Conservation (phyloP, 805 yeast genomes). For the Jamesozyma lodderae region DNA sequence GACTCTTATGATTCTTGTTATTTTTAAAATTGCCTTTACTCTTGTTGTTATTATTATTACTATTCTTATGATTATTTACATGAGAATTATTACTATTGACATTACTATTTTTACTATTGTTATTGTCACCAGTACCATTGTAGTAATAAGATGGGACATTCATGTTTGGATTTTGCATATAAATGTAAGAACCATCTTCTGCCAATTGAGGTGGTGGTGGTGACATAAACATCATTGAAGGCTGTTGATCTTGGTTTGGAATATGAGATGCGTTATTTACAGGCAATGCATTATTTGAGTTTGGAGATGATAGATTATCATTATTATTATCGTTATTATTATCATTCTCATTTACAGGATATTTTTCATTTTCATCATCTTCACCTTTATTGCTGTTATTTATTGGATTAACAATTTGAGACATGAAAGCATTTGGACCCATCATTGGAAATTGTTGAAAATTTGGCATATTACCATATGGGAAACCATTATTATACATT, state of each 20-base stretch:
- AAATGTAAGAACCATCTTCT: conserved; percentile 2
- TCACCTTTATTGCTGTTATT: conserved; percentile 3
- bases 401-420: conserved; percentile 6
- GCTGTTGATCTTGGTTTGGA: conserved; percentile 2
- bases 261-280: conserved; percentile 6
- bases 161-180: conserved; percentile 2
- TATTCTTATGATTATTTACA: conserved; percentile 4
- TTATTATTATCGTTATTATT: neutral
- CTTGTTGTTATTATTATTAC: conserved; percentile 4
- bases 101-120: conserved; percentile 5
- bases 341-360: conserved; percentile 3
- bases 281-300: conserved; percentile 4
- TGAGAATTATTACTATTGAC: conserved; percentile 2
- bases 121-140: neutral
- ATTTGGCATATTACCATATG: conserved; percentile 3
- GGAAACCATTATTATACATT: conserved; percentile 6
- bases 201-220: conserved; percentile 5
- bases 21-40: conserved; percentile 1
- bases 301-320: neutral
- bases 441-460: conserved; percentile 8
- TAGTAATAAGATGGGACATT: conserved; percentile 1
- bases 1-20: conserved; percentile 6
- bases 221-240: conserved; percentile 8
- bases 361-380: neutral
- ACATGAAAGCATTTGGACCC: conserved; percentile 4